Evolutionary conservation across 805 yeast genomes (phyloP).

Genomic region (Groenewaldozyma tartarivorans): DNA sequence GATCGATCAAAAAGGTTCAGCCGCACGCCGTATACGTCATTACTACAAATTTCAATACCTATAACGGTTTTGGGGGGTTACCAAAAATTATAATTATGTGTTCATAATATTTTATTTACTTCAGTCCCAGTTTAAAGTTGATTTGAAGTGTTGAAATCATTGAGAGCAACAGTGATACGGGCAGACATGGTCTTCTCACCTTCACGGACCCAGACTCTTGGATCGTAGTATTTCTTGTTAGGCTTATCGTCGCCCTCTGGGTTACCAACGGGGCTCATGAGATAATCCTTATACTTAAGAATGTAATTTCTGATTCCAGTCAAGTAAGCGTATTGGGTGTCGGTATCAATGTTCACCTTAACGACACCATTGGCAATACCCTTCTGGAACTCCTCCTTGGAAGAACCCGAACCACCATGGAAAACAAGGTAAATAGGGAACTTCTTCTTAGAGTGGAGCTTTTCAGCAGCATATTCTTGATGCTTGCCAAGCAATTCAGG

Average conservation of each 20-base stretch:
- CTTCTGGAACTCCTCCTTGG: constrained; percentile 81
- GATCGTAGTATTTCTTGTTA: constrained; percentile 99
- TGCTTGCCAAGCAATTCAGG: constrained; percentile 94
- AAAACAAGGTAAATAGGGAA: constrained; percentile 92
- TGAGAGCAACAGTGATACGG: constrained; percentile 78
- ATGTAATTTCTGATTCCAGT: constrained; percentile 96
- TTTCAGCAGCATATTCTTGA: constrained; percentile 76
- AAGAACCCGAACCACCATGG: constrained; percentile 99
- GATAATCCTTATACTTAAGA: constrained; percentile 91
- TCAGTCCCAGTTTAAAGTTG: constrained; percentile 15
- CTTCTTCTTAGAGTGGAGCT: constrained; percentile 41
- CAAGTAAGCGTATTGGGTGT: constrained; percentile 97
- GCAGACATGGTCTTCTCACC: constrained; percentile 97
- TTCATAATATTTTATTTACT: background rate
- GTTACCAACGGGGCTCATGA: constrained; percentile 87
- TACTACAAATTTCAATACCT: too few species aligned
- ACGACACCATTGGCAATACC: constrained; percentile 94
- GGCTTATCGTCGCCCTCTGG: constrained; percentile 99
- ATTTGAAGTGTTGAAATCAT: constrained; percentile 53
- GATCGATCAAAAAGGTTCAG: too few species aligned
- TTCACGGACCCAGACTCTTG: constrained; percentile 99
- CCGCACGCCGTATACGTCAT: too few species aligned
- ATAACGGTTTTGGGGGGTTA: too few species aligned
- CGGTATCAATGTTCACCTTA: constrained; percentile 98
- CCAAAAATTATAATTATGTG: too few species aligned